Percentiles rank a stretch among this genome's conserved stretches.
Evolutionary conservation across 768 basidiomycete species (phyloP).

Genomic region (Trametes coccinea): DNA sequence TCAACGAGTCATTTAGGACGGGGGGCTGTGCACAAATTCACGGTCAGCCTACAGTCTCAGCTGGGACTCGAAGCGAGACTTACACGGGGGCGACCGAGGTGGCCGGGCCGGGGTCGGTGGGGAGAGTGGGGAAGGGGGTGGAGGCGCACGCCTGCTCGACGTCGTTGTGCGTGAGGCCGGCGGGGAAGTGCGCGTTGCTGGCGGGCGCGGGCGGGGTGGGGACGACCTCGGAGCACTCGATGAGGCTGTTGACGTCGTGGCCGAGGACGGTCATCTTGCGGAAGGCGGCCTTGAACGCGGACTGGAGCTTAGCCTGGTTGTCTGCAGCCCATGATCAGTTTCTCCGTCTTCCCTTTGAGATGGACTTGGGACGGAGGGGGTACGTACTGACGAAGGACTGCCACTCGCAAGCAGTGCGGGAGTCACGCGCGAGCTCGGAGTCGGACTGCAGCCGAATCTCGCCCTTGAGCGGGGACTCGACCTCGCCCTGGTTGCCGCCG

Average conservation of each 20-base stretch:
- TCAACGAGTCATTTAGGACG: not conserved
- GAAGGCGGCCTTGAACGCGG: slow-evolving; percentile 23
- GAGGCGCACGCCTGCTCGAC: slow-evolving; percentile 30
- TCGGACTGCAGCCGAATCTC: slow-evolving; percentile 33
- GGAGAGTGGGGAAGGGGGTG: slow-evolving; percentile 23
- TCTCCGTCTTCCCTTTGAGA: not conserved
- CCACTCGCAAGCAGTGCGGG: slow-evolving; percentile 30
- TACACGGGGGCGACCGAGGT: slow-evolving; percentile 25
- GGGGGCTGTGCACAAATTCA: not conserved
- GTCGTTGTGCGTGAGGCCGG: slow-evolving; percentile 25
- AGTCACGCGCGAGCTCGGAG: slow-evolving; percentile 27
- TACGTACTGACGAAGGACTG: slow-evolving; percentile 27
- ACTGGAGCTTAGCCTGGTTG: slow-evolving; percentile 27
- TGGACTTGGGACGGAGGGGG: not conserved
- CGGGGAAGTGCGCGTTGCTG: slow-evolving; percentile 24
- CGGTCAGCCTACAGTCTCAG: not conserved
- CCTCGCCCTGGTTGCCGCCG: slow-evolving; percentile 26
- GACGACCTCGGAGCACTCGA: slow-evolving; percentile 18
- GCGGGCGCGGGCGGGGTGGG: slow-evolving; percentile 11
- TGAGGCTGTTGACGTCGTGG: slow-evolving; percentile 5
- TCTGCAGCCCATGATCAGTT: not conserved
- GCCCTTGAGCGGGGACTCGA: slow-evolving; percentile 24
- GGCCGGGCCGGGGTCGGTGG: slow-evolving; percentile 20
- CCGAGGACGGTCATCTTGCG: slow-evolving; percentile 18
- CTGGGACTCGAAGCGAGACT: not conserved